phyloP scores from a whole-genome alignment of 2,329 filamentous ascomycete genomes.

The Aspergillus luchuensis region DNA sequence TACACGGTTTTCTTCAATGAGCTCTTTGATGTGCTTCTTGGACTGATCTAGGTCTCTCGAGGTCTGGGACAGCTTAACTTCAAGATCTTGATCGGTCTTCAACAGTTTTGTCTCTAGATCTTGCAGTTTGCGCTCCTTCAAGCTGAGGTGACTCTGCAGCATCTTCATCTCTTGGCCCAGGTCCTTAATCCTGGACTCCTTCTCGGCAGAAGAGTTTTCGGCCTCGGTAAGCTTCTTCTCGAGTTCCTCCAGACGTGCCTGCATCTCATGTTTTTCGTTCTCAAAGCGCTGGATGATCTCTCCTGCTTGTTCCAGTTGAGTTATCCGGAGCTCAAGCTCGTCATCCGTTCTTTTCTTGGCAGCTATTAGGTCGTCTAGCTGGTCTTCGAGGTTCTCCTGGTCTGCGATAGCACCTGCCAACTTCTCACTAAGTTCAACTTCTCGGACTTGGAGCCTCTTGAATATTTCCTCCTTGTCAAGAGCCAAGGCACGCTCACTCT shows the following conservation, averaged over 20 bases:
- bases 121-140: constrained; percentile 87
- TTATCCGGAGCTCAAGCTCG: constrained; percentile 74
- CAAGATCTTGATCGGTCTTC: constrained; percentile 83
- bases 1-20: constrained; percentile 77
- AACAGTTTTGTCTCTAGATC: constrained; percentile 84
- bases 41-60: constrained; percentile 77
- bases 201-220: constrained; percentile 69
- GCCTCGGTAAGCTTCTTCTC: constrained; percentile 72
- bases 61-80: constrained; percentile 76
- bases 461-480: constrained; percentile 99
- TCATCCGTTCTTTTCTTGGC: constrained; percentile 88
- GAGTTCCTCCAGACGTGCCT: constrained; percentile 66
- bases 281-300: constrained; percentile 83
- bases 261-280: constrained; percentile 77
- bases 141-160: constrained; percentile 81
- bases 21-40: constrained; percentile 72
- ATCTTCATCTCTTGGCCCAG: constrained; percentile 85
- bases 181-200: constrained; percentile 73
- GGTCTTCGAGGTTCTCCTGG: constrained; percentile 89
- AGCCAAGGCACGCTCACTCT: constrained; percentile 92
- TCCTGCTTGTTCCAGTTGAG: constrained; percentile 88
- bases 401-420: constrained; percentile 89
- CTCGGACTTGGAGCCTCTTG: constrained; percentile 88
- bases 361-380: constrained; percentile 83
- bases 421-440: constrained; percentile 89